Conservation (phyloP, 306 rosid species). For the Hippophae gyantsensis region DNA sequence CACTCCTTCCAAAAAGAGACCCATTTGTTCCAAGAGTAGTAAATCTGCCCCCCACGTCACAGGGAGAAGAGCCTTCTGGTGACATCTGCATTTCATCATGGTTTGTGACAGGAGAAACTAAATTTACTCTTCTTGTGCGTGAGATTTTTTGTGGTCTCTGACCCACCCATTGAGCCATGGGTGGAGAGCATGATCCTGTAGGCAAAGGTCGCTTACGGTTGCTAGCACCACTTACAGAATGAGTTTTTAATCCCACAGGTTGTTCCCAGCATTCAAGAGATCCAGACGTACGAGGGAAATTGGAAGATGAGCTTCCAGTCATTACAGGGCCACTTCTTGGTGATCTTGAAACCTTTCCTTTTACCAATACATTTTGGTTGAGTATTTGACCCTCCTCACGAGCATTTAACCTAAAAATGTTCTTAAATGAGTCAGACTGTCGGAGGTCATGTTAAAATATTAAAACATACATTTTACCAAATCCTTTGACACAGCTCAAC, state of each 20-base stretch:
- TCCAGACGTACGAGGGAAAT: conserved; percentile 45
- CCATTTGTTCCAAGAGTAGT: conserved; percentile 42
- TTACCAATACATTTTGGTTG: conserved; percentile 38
- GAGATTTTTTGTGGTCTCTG: conserved; percentile 78
- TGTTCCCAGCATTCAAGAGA: conserved; percentile 51
- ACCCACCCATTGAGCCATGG: conserved; percentile 84
- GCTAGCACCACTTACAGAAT: conserved; percentile 30
- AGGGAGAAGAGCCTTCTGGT: conserved; percentile 52
- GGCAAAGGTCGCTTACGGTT: conserved; percentile 55
- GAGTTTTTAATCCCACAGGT: conserved; percentile 41
- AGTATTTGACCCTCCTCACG: conserved; percentile 40
- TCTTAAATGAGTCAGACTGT: conserved; percentile 2
- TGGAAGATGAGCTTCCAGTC: conserved; percentile 45
- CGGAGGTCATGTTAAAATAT: conserved; percentile 1
- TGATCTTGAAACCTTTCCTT: conserved; percentile 71
- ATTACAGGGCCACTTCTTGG: conserved; percentile 47
- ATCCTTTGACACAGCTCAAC: conserved; percentile 1
- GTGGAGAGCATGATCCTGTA: conserved; percentile 46
- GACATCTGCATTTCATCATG: conserved; percentile 48
- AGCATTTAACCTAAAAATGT: conserved; percentile 37
- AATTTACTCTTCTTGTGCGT: conserved; percentile 74
- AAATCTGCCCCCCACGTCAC: conserved; percentile 45
- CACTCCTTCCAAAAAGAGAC: conserved; percentile 41
- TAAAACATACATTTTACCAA: not conserved
- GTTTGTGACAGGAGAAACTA: conserved; percentile 57